Percentiles rank a stretch among this genome's conserved stretches.
These are phyloP conservation scores for Pichia sp. DNA, from an alignment of 1,139 yeast genomes.

Conservation along the genomic window DNA sequence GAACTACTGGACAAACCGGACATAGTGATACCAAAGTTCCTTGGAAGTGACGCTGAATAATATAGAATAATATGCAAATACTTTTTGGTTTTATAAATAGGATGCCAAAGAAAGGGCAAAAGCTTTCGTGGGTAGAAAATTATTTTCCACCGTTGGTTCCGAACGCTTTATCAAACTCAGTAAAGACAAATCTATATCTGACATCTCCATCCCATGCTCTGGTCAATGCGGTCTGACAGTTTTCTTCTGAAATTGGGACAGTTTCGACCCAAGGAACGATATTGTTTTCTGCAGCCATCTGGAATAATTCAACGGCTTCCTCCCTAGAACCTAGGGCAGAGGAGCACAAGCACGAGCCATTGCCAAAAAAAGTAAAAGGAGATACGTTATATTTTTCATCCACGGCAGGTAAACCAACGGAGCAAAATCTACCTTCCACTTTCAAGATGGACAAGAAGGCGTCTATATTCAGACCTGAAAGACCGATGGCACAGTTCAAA, in stretches of 20 bases:
- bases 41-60: not conserved
- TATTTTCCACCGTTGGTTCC: constrained; percentile 22
- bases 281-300: constrained; percentile 48
- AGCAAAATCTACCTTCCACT: constrained; percentile 47
- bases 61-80: not conserved
- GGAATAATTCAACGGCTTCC: constrained; percentile 53
- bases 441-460: constrained; percentile 37
- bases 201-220: constrained; percentile 56
- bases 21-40: not conserved
- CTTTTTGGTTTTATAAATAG: not conserved
- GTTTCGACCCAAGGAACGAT: constrained; percentile 59
- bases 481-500: constrained; percentile 50
- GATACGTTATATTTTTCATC: constrained; percentile 40
- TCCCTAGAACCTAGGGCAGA: constrained; percentile 37
- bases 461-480: constrained; percentile 38
- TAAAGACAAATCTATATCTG: constrained; percentile 60
- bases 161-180: constrained; percentile 46
- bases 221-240: constrained; percentile 48
- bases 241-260: constrained; percentile 48
- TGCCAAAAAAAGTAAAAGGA: constrained; percentile 43
- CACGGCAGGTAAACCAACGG: constrained; percentile 51
- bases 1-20: not conserved
- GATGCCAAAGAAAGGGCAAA: not conserved
- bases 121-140: not conserved
- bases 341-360: constrained; percentile 40